Conservation (phyloP, 768 basidiomycete genomes). For the Coprinellus micaceus region DNA sequence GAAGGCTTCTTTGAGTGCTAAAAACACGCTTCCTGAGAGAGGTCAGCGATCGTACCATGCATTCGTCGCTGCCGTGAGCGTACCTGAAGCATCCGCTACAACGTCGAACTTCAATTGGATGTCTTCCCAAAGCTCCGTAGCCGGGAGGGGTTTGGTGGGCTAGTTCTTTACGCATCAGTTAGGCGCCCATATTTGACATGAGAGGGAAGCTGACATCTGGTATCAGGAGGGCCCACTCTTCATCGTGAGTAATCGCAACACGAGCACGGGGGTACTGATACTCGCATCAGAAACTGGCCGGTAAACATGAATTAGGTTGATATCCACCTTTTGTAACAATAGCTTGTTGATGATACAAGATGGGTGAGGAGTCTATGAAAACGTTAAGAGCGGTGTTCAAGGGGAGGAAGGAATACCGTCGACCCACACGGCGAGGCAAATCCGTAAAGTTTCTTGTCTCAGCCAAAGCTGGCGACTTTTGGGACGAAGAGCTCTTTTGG, state of each 20-base stretch:
- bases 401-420: neutral
- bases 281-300: neutral
- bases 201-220: conserved; percentile 2
- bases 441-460: neutral
- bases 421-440: neutral
- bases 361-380: neutral
- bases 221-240: conserved; percentile 9
- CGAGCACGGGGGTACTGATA: conserved; percentile 8
- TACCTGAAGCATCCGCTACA: conserved; percentile 8
- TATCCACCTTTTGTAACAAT: conserved; percentile 6
- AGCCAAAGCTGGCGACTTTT: neutral
- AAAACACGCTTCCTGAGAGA: conserved; percentile 2
- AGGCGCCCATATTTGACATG: neutral
- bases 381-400: neutral
- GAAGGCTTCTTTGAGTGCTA: neutral
- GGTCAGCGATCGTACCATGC: neutral
- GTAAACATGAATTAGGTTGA: neutral
- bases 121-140: neutral
- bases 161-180: neutral
- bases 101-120: conserved; percentile 4
- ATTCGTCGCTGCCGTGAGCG: neutral
- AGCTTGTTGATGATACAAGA: conserved; percentile 3
- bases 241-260: conserved; percentile 8
- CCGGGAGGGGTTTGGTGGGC: neutral
- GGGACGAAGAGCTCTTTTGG: neutral